phyloP scores from a whole-genome alignment of 495 filamentous ascomycete genomes.

The Aspergillus incahuasiensis region DNA sequence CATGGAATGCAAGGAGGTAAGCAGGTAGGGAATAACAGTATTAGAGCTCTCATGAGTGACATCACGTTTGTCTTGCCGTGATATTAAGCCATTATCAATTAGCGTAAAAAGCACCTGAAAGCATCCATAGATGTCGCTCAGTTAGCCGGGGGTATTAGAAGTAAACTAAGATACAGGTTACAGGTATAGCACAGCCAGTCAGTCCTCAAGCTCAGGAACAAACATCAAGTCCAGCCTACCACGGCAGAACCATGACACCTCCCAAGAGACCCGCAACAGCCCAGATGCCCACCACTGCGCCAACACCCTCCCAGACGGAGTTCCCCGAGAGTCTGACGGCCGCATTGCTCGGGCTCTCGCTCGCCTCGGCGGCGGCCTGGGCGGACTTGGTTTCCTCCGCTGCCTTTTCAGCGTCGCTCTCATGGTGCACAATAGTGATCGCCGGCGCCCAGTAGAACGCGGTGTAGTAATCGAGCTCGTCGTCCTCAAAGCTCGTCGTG shows the following conservation, averaged over 20 bases:
- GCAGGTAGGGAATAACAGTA: not conserved
- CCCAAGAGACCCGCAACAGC: not conserved
- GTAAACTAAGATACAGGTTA: too few relatives aligned
- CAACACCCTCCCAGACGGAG: not conserved
- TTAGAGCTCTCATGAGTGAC: too few relatives aligned
- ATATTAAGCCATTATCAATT: too few relatives aligned
- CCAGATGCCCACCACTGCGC: not conserved
- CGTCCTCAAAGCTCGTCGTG: not conserved
- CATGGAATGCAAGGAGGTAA: not conserved
- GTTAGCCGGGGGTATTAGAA: too few relatives aligned
- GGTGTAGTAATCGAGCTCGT: not conserved
- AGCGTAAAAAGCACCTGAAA: too few relatives aligned
- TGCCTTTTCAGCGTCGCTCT: not conserved
- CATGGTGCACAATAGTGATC: conserved; percentile 2
- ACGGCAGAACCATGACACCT: conserved; percentile 1
- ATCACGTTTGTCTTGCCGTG: too few relatives aligned
- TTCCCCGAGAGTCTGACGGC: not conserved
- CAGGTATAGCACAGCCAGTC: too few relatives aligned
- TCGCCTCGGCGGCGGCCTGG: not conserved
- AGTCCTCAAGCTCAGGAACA: too few relatives aligned
- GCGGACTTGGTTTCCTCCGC: not conserved
- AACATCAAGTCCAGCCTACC: not conserved
- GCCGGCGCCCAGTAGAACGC: not conserved
- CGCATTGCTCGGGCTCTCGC: not conserved
- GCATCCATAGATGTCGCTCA: too few relatives aligned